Conservation (phyloP, 2,329 filamentous ascomycete genomes). For the Bertia moriformis region DNA sequence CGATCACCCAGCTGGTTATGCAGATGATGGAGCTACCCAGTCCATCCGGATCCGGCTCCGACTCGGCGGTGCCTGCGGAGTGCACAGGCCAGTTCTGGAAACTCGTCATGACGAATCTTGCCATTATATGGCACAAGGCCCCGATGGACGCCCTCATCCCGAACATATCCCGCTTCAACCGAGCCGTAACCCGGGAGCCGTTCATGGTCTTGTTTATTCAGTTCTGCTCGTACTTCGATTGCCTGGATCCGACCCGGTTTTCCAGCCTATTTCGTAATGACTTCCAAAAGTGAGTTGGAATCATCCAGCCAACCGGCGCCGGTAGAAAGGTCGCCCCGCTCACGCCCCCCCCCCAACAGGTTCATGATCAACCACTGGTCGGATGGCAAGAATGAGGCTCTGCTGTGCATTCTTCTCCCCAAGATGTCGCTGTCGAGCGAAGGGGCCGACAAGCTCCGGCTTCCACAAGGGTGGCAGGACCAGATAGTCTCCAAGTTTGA, state of each 20-base stretch:
- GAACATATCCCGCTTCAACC: constrained; percentile 49
- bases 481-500: constrained; percentile 60
- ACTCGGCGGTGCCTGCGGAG: too few species aligned
- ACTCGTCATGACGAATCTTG: constrained; percentile 36
- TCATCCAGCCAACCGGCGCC: too few species aligned
- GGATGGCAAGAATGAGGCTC: constrained; percentile 46
- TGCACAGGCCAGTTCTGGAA: constrained; percentile 42
- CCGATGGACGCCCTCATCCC: constrained; percentile 68
- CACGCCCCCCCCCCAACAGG: constrained; percentile 20
- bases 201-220: constrained; percentile 64
- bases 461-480: constrained; percentile 59
- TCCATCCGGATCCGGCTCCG: constrained; percentile 9
- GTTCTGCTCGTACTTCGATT: constrained; percentile 71
- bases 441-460: constrained; percentile 34
- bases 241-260: constrained; percentile 62
- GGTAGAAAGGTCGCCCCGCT: too few species aligned
- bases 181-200: constrained; percentile 46
- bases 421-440: constrained; percentile 38
- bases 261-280: constrained; percentile 63
- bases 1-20: constrained; percentile 40
- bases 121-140: constrained; percentile 60
- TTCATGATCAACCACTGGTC: constrained; percentile 67
- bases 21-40: constrained; percentile 29
- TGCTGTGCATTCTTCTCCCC: constrained; percentile 55
- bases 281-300: constrained; percentile 74